These are phyloP conservation scores for Anisodus tanguticus DNA, from an alignment of 257 asterid genomes.

Conservation along the genomic window DNA sequence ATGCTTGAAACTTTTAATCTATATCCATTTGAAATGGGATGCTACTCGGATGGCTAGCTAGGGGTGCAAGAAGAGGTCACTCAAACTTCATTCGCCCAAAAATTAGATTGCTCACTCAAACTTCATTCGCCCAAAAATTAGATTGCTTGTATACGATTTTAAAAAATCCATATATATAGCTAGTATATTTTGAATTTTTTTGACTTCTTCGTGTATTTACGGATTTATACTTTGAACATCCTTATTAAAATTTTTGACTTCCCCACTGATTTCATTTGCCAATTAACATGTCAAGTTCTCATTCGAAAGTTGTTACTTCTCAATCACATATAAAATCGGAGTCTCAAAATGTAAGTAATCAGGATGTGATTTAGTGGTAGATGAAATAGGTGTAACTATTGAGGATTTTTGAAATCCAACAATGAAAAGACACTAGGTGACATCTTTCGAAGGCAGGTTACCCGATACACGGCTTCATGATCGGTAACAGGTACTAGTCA, in stretches of 20 bases:
- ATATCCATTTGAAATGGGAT: neutral
- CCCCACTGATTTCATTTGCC: neutral
- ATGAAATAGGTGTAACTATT: neutral
- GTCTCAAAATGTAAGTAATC: neutral
- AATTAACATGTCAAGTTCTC: neutral
- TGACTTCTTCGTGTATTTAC: neutral
- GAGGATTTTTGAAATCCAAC: neutral
- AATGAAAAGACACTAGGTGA: neutral
- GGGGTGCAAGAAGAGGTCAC: neutral
- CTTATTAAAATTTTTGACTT: too few species aligned
- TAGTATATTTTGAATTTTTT: neutral
- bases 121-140: too few species aligned
- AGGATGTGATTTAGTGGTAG: neutral
- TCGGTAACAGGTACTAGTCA: accelerated
- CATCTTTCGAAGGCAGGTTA: neutral
- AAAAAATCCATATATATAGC: neutral
- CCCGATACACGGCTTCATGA: neutral
- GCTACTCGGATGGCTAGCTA: neutral
- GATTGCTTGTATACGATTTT: too few species aligned
- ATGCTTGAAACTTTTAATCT: neutral
- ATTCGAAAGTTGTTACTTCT: neutral
- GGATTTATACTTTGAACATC: neutral
- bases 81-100: too few species aligned
- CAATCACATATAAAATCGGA: neutral
- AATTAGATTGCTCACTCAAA: neutral